These are phyloP conservation scores for Beauveria bassiana DNA, from an alignment of 2,329 filamentous ascomycete genomes.

Conservation along the genomic window DNA sequence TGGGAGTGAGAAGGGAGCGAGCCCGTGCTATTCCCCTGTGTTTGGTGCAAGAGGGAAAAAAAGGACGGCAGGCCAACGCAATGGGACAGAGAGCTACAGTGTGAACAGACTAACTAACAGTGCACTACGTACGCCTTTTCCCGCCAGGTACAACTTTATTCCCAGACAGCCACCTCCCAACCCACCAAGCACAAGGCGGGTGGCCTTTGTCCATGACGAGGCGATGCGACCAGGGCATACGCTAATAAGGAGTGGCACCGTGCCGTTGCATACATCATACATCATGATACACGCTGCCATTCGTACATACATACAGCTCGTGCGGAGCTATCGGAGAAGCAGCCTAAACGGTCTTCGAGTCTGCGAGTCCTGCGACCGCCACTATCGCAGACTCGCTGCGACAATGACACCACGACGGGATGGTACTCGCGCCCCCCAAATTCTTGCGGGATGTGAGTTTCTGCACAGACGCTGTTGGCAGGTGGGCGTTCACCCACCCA, in stretches of 20 bases:
- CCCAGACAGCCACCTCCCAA: neutral
- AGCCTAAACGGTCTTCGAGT: neutral
- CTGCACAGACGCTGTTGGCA: neutral
- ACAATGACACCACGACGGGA: neutral
- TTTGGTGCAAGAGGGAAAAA: too few species aligned
- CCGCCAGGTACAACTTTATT: neutral
- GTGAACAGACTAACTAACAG: too few species aligned
- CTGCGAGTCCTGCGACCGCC: neutral
- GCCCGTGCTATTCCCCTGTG: neutral
- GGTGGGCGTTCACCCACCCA: neutral
- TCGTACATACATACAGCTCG: neutral
- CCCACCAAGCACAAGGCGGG: neutral
- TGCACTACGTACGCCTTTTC: neutral
- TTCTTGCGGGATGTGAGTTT: neutral
- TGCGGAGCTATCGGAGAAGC: slow-evolving; percentile 7
- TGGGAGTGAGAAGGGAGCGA: neutral
- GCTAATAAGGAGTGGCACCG: neutral
- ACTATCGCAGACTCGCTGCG: neutral
- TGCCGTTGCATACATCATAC: slow-evolving; percentile 1
- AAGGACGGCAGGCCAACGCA: too few species aligned
- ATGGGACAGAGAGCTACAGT: too few species aligned
- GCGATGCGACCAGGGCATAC: neutral
- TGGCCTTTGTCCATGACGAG: neutral
- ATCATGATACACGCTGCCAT: neutral
- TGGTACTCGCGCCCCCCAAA: neutral